phyloP scores from a whole-genome alignment of 2,329 filamentous ascomycete species.

The Fusarium sp. region DNA sequence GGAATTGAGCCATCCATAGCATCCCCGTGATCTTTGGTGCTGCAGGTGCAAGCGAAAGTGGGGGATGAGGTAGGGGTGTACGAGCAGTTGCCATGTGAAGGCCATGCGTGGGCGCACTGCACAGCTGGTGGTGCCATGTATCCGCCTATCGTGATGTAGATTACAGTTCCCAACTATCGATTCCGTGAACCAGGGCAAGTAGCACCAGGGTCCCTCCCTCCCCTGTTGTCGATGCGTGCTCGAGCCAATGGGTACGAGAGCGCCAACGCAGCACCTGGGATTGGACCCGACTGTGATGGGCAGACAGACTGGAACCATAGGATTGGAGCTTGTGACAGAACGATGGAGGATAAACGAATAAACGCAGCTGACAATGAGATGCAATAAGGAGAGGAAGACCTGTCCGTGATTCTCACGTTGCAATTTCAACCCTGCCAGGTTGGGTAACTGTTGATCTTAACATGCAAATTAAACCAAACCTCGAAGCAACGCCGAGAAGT shows the following conservation, averaged over 20 bases:
- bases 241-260: slow-evolving; percentile 23
- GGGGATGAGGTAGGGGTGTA: slow-evolving; percentile 13
- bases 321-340: not conserved
- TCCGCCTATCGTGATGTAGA: slow-evolving; percentile 2
- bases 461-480: slow-evolving; percentile 30
- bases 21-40: not conserved
- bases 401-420: not conserved
- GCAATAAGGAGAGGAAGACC: not conserved
- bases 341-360: not conserved
- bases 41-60: not conserved
- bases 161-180: slow-evolving; percentile 4
- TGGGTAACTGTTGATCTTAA: slow-evolving; percentile 20
- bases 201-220: slow-evolving; percentile 5
- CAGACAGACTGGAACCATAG: slow-evolving; percentile 12
- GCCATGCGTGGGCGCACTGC: slow-evolving; percentile 18
- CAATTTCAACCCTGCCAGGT: slow-evolving; percentile 5
- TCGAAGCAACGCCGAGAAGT: slow-evolving; percentile 30
- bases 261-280: slow-evolving; percentile 28
- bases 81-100: slow-evolving; percentile 5
- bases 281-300: slow-evolving; percentile 27
- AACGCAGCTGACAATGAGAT: not conserved
- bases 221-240: slow-evolving; percentile 15
- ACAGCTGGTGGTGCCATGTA: slow-evolving; percentile 8
- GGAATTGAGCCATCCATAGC: not conserved
- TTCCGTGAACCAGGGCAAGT: not conserved